phyloP scores from a whole-genome alignment of 495 filamentous ascomycete species.

The Cudoniella acicularis region DNA sequence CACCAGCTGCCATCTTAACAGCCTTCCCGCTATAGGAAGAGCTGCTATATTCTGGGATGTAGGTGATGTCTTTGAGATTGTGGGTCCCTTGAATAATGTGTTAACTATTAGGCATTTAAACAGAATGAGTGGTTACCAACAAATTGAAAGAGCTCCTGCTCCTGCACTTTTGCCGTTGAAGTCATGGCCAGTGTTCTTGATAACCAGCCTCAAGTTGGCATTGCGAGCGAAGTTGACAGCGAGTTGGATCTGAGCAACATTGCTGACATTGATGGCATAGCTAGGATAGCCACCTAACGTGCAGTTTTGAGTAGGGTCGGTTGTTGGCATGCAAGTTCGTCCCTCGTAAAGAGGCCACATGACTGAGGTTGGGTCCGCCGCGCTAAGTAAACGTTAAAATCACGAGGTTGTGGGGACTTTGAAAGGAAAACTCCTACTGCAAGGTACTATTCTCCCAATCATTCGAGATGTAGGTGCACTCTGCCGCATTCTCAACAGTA shows the following conservation, averaged over 20 bases:
- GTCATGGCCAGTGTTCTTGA: conserved; percentile 71
- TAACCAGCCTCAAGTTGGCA: conserved; percentile 55
- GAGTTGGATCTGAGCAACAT: conserved; percentile 32
- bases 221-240: conserved; percentile 38
- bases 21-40: conserved; percentile 35
- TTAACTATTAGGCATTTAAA: no score
- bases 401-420: neutral
- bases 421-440: neutral
- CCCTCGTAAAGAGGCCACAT: neutral
- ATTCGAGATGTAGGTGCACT: neutral
- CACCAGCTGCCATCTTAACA: conserved; percentile 47
- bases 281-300: conserved; percentile 35
- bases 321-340: neutral
- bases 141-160: conserved; percentile 51
- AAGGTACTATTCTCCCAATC: neutral
- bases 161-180: conserved; percentile 51
- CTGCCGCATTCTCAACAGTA: neutral
- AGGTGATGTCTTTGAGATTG: conserved; percentile 45
- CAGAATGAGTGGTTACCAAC: no score
- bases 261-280: conserved; percentile 41
- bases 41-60: conserved; percentile 3
- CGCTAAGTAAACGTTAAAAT: neutral
- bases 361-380: neutral
- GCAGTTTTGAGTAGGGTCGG: neutral
- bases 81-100: no score